A percentile compares a stretch with the other conserved stretches of the same genome.
These are phyloP conservation scores for Hyparrhenia diplandra DNA, from an alignment of 176 grass and related monocot species.

Conservation along the genomic window DNA sequence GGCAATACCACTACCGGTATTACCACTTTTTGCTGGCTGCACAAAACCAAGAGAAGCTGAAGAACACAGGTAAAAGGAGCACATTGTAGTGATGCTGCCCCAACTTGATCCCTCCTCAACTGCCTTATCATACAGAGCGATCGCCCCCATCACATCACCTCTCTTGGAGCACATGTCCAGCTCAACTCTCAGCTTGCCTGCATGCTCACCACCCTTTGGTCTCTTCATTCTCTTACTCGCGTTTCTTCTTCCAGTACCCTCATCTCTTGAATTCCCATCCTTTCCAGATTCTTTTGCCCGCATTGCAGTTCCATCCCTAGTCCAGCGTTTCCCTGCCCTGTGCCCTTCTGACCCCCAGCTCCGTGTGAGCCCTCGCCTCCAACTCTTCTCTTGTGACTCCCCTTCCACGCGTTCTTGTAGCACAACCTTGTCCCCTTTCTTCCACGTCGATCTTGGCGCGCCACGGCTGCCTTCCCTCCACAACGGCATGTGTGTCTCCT, in stretches of 20 bases:
- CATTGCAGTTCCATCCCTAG: not conserved
- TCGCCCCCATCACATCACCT: constrained; percentile 56
- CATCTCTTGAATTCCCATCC: not conserved
- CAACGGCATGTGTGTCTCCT: not conserved
- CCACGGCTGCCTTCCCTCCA: not conserved
- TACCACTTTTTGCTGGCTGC: constrained; percentile 59
- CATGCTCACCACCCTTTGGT: constrained; percentile 15
- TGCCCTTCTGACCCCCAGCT: not conserved
- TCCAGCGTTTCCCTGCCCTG: not conserved
- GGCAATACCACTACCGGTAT: constrained; percentile 10
- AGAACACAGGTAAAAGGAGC: constrained; percentile 68
- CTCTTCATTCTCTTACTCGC: constrained; percentile 14
- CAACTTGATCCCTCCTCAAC: constrained; percentile 32
- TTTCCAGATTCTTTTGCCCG: constrained; percentile 1
- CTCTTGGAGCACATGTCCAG: constrained; percentile 68
- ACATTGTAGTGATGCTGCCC: constrained; percentile 70
- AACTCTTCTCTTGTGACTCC: not conserved
- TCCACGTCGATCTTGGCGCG: not conserved
- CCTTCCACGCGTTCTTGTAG: not conserved
- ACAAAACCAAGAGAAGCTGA: constrained; percentile 49
- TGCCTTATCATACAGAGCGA: constrained; percentile 47
- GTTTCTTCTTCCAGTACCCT: not conserved
- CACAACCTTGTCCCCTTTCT: constrained; percentile 9
- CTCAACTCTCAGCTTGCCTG: constrained; percentile 35
- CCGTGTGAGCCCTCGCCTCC: no score